Conservation (phyloP, 176 grass and related monocot species). For the Ananas comosus region DNA sequence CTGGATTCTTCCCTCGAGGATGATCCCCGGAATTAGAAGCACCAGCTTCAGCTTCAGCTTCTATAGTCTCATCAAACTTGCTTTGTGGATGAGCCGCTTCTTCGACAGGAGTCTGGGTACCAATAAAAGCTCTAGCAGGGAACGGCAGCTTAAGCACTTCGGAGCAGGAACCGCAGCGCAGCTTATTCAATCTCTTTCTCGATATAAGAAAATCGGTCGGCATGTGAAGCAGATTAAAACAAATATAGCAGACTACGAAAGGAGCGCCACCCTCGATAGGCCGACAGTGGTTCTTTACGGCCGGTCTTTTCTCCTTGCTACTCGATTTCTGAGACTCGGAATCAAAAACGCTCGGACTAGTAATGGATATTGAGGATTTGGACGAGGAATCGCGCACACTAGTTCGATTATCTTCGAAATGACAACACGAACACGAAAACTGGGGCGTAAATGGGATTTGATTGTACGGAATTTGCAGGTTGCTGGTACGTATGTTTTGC, state of each 20-base stretch:
- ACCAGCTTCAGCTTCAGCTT: conserved; percentile 14
- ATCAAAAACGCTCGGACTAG: conserved; percentile 25
- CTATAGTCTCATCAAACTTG: background rate
- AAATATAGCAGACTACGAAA: conserved; percentile 59
- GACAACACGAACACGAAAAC: conserved; percentile 31
- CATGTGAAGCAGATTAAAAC: conserved; percentile 65
- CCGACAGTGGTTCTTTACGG: conserved; percentile 56
- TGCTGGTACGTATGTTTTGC: background rate
- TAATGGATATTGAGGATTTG: conserved; percentile 45
- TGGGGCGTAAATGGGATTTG: conserved; percentile 22
- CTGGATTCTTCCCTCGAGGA: conserved; percentile 12
- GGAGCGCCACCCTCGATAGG: conserved; percentile 70
- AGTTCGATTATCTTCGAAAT: conserved; percentile 24
- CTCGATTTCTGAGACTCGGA: conserved; percentile 35
- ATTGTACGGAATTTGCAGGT: too few species aligned
- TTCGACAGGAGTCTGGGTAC: conserved; percentile 17
- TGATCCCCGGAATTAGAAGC: conserved; percentile 22
- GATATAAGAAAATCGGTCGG: conserved; percentile 67
- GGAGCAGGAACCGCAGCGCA: conserved; percentile 69
- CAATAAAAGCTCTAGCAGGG: conserved; percentile 11
- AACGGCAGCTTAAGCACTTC: conserved; percentile 61
- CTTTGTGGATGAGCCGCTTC: conserved; percentile 3
- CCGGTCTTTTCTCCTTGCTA: conserved; percentile 28
- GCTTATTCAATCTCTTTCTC: conserved; percentile 41
- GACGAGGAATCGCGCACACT: conserved; percentile 38